Evolutionary conservation across 2,329 filamentous ascomycete species (phyloP).

Genomic region (Monosporascus sp.): DNA sequence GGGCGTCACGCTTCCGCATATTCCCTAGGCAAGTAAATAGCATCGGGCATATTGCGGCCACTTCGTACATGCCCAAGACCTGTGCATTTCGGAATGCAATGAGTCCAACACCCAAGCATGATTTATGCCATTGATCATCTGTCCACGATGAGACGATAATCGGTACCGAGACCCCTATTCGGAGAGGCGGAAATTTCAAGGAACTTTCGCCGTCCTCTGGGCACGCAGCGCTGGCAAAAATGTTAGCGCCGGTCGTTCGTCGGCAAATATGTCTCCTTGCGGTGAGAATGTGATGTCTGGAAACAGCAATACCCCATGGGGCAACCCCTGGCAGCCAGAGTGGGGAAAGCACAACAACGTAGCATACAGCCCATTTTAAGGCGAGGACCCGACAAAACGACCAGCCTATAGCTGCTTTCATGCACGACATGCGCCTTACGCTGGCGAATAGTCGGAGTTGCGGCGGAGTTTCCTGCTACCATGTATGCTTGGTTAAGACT

Average conservation of each 20-base stretch:
- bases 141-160: background rate
- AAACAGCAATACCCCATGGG: background rate
- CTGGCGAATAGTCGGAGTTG: background rate
- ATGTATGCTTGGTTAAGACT: background rate
- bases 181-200: background rate
- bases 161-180: background rate
- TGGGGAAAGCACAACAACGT: background rate
- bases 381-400: background rate
- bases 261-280: background rate
- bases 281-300: background rate
- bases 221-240: background rate
- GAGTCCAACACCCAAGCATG: background rate
- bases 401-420: background rate
- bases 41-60: background rate
- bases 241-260: background rate
- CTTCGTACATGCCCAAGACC: background rate
- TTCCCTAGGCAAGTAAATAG: background rate
- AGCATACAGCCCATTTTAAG: background rate
- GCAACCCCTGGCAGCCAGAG: background rate
- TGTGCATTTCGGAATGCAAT: background rate
- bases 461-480: background rate
- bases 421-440: background rate
- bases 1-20: background rate
- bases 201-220: background rate
- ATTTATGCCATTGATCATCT: background rate